Evolutionary conservation across 179 eudicot species (phyloP).

Genomic region (Camellia oleifera): DNA sequence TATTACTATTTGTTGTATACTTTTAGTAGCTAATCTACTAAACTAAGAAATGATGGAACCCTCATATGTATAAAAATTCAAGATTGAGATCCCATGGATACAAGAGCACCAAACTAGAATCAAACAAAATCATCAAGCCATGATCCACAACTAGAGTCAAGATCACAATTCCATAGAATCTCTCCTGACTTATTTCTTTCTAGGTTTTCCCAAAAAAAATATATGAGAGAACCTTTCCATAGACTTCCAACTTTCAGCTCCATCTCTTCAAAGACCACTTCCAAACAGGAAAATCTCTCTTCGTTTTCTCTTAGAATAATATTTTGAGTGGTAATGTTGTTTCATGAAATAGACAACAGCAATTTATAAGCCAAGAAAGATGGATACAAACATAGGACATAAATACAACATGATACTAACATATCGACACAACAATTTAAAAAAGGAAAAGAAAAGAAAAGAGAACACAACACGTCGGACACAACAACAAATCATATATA

Average conservation of each 20-base stretch:
- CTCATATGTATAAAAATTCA: background rate
- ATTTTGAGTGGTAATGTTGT: no score
- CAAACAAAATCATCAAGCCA: background rate
- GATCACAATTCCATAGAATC: background rate
- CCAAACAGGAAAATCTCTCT: background rate
- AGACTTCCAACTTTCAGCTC: background rate
- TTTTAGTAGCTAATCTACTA: background rate
- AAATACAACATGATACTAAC: no score
- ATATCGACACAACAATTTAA: no score
- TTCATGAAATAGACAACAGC: background rate
- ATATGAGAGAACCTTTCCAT: background rate
- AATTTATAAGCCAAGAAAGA: no score
- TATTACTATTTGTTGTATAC: background rate
- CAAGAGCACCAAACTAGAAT: constrained; percentile 1
- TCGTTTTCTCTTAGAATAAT: background rate
- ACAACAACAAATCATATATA: no score
- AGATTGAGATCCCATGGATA: background rate
- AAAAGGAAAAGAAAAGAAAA: no score
- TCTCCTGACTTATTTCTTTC: background rate
- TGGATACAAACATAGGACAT: no score
- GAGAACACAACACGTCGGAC: no score
- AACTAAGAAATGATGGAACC: background rate
- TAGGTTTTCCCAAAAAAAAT: background rate
- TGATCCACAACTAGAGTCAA: background rate
- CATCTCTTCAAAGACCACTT: background rate